Percentiles rank a stretch among this genome's conserved stretches.
phyloP scores from a whole-genome alignment of 352 stramenopile genomes.

The Phytopythium sindhum region DNA sequence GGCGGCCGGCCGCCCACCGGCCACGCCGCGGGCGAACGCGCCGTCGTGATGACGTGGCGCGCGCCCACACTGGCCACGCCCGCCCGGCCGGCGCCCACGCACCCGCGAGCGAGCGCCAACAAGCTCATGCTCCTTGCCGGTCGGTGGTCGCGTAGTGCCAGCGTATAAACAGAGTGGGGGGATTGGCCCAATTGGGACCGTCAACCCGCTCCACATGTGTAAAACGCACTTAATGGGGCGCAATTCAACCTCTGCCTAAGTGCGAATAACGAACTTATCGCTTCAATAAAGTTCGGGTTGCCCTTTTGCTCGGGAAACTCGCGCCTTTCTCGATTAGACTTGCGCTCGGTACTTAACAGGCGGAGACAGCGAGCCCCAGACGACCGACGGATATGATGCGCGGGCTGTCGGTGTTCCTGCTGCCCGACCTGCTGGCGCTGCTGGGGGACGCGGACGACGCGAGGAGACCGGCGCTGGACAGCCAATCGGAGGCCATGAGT shows the following conservation, averaged over 20 bases:
- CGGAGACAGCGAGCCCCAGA: background rate
- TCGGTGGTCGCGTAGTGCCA: background rate
- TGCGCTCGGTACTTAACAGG: background rate
- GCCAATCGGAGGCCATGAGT: constrained; percentile 34
- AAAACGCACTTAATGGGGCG: background rate
- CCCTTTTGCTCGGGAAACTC: background rate
- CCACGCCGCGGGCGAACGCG: background rate
- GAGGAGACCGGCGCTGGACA: constrained; percentile 11
- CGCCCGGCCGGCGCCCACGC: background rate
- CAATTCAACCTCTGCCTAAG: background rate
- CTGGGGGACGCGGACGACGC: constrained; percentile 16
- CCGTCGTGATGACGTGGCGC: background rate
- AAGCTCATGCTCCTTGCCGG: constrained; percentile 5
- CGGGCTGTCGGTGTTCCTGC: constrained; percentile 36
- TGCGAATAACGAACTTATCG: background rate
- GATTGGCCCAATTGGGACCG: background rate
- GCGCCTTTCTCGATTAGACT: background rate
- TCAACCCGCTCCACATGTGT: background rate
- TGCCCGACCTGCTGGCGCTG: constrained; percentile 51
- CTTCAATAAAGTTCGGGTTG: background rate
- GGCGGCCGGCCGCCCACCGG: background rate
- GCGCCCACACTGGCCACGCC: background rate
- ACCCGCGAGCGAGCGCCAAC: constrained; percentile 6
- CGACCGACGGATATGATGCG: constrained; percentile 1
- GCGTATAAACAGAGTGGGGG: background rate